These are phyloP conservation scores for Cystofilobasidium bisporidii DNA, from an alignment of 768 basidiomycete genomes.

Conservation along the genomic window DNA sequence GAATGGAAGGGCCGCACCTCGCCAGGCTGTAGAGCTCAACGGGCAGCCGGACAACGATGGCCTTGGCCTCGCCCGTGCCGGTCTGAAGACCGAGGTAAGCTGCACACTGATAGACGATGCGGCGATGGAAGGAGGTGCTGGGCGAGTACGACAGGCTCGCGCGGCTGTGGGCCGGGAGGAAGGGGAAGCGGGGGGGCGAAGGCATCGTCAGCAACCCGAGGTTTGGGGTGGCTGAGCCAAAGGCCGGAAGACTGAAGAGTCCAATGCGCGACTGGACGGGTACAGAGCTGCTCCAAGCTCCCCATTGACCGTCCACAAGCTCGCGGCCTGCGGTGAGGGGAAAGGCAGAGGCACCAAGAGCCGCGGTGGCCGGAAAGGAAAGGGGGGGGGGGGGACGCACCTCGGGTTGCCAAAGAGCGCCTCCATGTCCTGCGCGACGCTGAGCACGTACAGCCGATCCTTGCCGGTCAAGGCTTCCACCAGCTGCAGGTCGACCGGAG, in stretches of 20 bases:
- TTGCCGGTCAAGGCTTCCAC: conserved; percentile 27
- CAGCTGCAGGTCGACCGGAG: conserved; percentile 17
- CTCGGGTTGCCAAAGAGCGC: conserved; percentile 4
- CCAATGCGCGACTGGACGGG: no score
- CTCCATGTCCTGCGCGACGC: conserved; percentile 26
- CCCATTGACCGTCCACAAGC: no score
- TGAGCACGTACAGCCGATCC: conserved; percentile 24
- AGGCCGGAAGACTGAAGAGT: no score
- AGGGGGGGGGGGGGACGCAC: not conserved
- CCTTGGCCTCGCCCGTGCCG: conserved; percentile 13
- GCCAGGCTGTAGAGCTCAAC: not conserved
- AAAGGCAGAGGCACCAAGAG: no score
- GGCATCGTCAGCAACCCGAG: no score
- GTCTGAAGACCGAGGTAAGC: conserved; percentile 26
- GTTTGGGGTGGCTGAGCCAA: no score
- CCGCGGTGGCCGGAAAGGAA: no score
- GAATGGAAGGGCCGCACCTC: not conserved
- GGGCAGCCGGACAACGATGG: conserved; percentile 12
- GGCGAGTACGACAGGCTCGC: conserved; percentile 19
- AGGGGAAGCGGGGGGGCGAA: no score
- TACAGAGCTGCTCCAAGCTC: no score
- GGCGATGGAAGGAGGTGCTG: conserved; percentile 22
- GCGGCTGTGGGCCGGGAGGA: not conserved
- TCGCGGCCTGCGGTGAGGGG: no score
- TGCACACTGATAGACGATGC: conserved; percentile 27